phyloP scores from a whole-genome alignment of 441 rosid genomes.

The Mallotus japonicus region DNA sequence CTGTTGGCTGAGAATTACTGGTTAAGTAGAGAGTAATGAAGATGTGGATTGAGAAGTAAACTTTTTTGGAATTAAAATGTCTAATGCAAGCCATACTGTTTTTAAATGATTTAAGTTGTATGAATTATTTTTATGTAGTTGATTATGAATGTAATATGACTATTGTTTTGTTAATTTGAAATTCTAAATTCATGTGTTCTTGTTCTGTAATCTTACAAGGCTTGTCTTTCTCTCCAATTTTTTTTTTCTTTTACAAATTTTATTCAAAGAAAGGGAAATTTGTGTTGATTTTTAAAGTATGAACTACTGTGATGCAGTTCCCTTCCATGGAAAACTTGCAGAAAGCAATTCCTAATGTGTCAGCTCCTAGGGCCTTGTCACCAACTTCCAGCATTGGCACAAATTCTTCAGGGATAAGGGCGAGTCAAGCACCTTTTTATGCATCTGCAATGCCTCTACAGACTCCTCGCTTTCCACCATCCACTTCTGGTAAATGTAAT shows the following conservation, averaged over 20 bases:
- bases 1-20: constrained; percentile 2
- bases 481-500: constrained; percentile 38
- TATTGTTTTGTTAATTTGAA: not conserved
- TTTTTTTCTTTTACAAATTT: too few relatives aligned
- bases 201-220: not conserved
- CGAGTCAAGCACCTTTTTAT: constrained; percentile 39
- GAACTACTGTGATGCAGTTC: constrained; percentile 32
- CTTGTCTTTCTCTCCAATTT: not conserved
- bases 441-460: constrained; percentile 29
- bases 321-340: constrained; percentile 44
- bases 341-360: constrained; percentile 35
- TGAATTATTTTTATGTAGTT: too few relatives aligned
- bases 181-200: not conserved
- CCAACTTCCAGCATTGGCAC: constrained; percentile 27
- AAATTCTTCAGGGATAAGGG: constrained; percentile 36
- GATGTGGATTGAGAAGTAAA: not conserved
- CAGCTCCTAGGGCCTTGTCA: constrained; percentile 30
- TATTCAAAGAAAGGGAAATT: not conserved
- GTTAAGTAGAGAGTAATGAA: not conserved
- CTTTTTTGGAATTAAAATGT: not conserved
- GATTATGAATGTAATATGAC: too few relatives aligned
- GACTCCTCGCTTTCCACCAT: constrained; percentile 32
- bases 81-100: not conserved
- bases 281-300: not conserved
- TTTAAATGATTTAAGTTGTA: too few relatives aligned